Evolutionary conservation across 176 grass and related monocot species (phyloP).

Genomic region (Echinochloa phyllopogon): DNA sequence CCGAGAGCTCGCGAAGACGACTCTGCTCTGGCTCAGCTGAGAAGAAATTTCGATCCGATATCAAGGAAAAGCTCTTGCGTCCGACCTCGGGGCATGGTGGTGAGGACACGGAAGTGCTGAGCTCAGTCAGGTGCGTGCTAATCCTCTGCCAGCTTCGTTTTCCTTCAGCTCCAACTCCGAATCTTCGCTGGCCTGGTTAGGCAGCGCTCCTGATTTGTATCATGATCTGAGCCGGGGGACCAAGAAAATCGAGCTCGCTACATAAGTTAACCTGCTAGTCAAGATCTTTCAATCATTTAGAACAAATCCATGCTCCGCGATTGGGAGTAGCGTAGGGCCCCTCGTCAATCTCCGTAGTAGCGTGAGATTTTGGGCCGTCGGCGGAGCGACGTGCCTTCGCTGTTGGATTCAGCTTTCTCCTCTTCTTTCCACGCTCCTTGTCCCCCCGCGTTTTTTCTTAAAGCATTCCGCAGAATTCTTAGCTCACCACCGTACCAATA

Average conservation of each 20-base stretch:
- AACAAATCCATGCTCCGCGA: background rate
- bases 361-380: background rate
- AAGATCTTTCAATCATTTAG: background rate
- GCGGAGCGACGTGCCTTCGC: background rate
- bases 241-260: background rate
- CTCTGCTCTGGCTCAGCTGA: background rate
- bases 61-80: background rate
- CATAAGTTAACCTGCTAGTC: background rate
- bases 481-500: background rate
- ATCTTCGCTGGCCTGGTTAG: background rate
- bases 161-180: background rate
- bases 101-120: background rate
- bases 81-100: background rate
- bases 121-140: background rate
- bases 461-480: background rate
- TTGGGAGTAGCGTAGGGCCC: background rate
- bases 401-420: constrained; percentile 26
- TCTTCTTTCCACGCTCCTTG: background rate
- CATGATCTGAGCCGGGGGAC: background rate
- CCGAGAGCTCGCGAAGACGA: background rate
- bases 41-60: background rate
- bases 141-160: background rate
- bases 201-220: background rate
- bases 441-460: background rate
- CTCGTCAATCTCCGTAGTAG: background rate